Base-by-base conservation (phyloP, 1,139 yeast genomes). In the Sugiyamaella xylanicola region DNA sequence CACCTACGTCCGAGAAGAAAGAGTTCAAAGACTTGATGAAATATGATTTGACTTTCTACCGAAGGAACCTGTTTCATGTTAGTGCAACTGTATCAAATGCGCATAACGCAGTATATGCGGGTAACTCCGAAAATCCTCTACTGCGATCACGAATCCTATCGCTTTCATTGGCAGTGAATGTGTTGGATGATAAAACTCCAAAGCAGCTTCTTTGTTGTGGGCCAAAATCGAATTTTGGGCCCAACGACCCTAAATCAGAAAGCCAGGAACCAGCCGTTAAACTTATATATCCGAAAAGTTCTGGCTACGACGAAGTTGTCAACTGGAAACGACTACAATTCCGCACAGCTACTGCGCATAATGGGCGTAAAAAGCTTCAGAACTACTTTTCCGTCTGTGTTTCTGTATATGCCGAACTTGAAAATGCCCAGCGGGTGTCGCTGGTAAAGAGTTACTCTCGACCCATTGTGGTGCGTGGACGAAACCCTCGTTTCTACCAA, bases 401-500 rank as follows among this genome's bases (percentile, higher is more conserved):
- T 11, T 72, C 75, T 51, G 69, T 82, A 17, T 75, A 76, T 55
- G 74, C 69, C n/a, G 71, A 64, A 44, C 63, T 70, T 46, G 68
- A 64, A 41, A 66, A 67, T 54, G 65, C 66, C 36, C 63, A 60
- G 59, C 64, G 65, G 46, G 67, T 64, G 53, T 63, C 65, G 39
- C 60, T 65, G 40, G 61, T 61, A 29, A 65, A 58, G 2, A 60
- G 74, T 16, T 62, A 64, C 48, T 72, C 77, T 1, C 63, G 77
- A 35, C 86, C 86, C 1, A 80, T 84, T 4, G 81, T 83, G 32
- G 88, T 84, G 2, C 70, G 89, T 58, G 89, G 88, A 2, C 70
- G 88, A 57, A 84, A 84, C 62, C 88, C 89, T 2, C 76, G 83
- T 25, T 84, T 84, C 62, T 84, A 84, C 63, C 77, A 79, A 25